Evolutionary conservation across 345 rosid genomes (phyloP).

Genomic region (Populus tremula): DNA sequence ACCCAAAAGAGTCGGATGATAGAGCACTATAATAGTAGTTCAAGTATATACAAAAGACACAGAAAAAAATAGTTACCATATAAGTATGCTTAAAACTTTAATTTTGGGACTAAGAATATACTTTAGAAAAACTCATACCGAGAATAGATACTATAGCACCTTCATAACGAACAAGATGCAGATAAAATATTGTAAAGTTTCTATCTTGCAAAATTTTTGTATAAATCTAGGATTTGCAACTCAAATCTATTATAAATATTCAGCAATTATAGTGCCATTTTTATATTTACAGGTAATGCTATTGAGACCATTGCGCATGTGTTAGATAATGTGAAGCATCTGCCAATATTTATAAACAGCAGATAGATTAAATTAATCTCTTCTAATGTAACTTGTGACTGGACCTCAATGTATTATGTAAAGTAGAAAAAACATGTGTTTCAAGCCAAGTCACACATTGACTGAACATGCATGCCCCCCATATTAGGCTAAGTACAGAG

Average conservation of each 20-base stretch:
- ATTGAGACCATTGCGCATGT: background rate
- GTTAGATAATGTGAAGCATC: background rate
- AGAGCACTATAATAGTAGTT: constrained; percentile 84
- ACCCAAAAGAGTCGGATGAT: constrained; percentile 77
- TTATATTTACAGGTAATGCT: background rate
- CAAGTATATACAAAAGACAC: constrained; percentile 42
- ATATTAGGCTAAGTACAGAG: background rate
- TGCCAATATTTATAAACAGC: background rate
- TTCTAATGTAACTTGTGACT: background rate
- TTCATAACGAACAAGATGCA: constrained; percentile 14
- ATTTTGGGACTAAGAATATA: constrained; percentile 18
- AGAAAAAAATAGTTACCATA: constrained; percentile 48
- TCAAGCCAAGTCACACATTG: background rate
- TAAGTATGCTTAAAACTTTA: constrained; percentile 40
- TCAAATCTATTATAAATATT: background rate
- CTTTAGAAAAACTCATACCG: constrained; percentile 16
- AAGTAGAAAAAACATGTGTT: background rate
- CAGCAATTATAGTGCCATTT: background rate
- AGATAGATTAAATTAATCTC: background rate
- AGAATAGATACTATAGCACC: constrained; percentile 2
- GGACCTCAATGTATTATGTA: background rate
- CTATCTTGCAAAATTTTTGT: background rate
- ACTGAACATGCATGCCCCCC: background rate
- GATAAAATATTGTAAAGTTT: constrained; percentile 12
- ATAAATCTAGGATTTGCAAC: background rate